Evolutionary conservation across 768 basidiomycete genomes (phyloP), one percentile per base, ranked within the genome.

Genomic region (Hygrophorus pudorinus): DNA sequence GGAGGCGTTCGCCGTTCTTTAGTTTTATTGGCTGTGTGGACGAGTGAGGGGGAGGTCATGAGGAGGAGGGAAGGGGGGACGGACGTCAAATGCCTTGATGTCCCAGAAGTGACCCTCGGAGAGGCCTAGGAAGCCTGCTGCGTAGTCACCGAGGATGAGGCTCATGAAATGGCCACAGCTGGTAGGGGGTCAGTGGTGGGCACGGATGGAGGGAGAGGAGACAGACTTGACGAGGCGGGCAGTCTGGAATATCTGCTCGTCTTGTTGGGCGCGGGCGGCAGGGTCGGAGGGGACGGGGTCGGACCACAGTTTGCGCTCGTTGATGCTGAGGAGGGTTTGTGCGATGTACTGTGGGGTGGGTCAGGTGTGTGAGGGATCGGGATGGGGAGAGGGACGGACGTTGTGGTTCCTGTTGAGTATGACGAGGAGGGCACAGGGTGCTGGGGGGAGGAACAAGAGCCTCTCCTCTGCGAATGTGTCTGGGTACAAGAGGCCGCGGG

Each of bases 321-420:
- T 81, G 51, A 78, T 72, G 47, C 70, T 63, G 38, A 76, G 57
- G 13, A 81, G 56, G 54, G 56, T 71, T 10, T 68, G 55, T 0
- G 76, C 78, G 46, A 80, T 71, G 53, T 66, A 80, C 75, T 79
- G 47, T 12, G 45, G 21, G 27, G 20, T 42, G 27, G 7, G 16
- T 9, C 13, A 31, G 32, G 41, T 31, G 20, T n/a, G 6, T 5
- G 5, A 10, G 43, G 18, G 37, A 36, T 5, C n/a, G n/a, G 13
- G 17, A 34, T 13, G 11, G 12, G 35, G 21, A 42, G 18, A 30
- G 24, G 17, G 38, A 59, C 64, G 31, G 47, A 75, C 75, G 54
- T 76, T 80, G 54, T 80, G 78, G 53, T 79, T 80, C 8, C 79
- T 62, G 49, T 65, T 67, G 55, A 79, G 73, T 4, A 81, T 47